Evolutionary conservation across 108 stramenopile genomes (phyloP).

Genomic region (Ochromonas danica): DNA sequence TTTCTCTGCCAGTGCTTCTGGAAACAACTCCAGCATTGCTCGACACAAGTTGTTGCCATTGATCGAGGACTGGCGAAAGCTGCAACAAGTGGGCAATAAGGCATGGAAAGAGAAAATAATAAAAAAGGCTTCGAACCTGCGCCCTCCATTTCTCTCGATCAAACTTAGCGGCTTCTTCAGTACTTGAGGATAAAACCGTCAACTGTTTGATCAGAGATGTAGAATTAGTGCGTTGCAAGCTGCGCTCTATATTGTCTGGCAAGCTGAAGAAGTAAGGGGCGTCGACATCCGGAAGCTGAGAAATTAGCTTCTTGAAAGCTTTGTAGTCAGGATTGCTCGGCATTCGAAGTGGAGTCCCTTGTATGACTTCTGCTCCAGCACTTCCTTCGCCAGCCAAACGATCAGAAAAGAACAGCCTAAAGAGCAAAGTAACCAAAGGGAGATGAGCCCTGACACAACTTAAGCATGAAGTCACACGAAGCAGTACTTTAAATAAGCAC

Average conservation of each 20-base stretch:
- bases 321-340: slow-evolving; percentile 37
- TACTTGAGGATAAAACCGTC: slow-evolving; percentile 17
- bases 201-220: slow-evolving; percentile 34
- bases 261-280: slow-evolving; percentile 55
- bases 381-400: slow-evolving; percentile 38
- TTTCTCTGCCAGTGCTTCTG: not conserved
- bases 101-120: no score
- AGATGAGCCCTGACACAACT: no score
- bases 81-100: no score
- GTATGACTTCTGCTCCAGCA: slow-evolving; percentile 11
- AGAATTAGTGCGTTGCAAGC: slow-evolving; percentile 54
- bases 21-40: slow-evolving; percentile 32
- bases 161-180: not conserved
- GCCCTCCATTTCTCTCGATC: slow-evolving; percentile 36
- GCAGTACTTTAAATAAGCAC: slow-evolving; percentile 56
- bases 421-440: no score
- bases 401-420: slow-evolving; percentile 3
- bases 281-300: slow-evolving; percentile 53
- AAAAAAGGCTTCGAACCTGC: no score
- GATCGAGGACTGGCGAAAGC: slow-evolving; percentile 52
- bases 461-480: no score
- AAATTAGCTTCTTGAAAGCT: slow-evolving; percentile 43
- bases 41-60: slow-evolving; percentile 47
- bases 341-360: slow-evolving; percentile 35
- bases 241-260: slow-evolving; percentile 62